Evolutionary conservation across 371 early-diverging fungal species (phyloP).

Genomic region (Capillidium heterosporum): DNA sequence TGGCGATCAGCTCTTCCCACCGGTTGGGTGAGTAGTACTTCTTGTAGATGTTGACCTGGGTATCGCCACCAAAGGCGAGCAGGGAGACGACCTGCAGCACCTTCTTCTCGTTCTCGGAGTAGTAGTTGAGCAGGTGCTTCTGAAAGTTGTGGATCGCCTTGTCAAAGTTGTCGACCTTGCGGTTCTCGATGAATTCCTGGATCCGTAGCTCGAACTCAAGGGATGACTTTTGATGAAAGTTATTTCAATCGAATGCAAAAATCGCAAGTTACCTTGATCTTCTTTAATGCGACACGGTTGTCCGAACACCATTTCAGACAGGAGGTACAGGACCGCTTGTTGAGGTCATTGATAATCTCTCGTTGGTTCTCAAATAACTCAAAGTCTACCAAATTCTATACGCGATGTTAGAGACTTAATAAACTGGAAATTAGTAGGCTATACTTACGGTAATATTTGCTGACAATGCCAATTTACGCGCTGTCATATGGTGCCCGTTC

Average conservation of each 20-base stretch:
- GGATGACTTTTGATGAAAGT: constrained; percentile 36
- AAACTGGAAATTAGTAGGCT: no score
- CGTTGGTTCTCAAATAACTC: constrained; percentile 67
- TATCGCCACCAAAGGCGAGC: constrained; percentile 56
- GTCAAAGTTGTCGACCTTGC: constrained; percentile 28
- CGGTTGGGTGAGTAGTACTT: constrained; percentile 48
- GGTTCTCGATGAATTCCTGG: constrained; percentile 84
- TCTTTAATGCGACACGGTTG: constrained; percentile 65
- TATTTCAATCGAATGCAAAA: not conserved
- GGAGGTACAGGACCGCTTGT: constrained; percentile 55
- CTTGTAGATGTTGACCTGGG: constrained; percentile 59
- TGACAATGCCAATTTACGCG: constrained; percentile 38
- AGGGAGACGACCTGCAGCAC: constrained; percentile 74
- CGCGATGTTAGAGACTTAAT: not conserved
- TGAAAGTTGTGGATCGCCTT: constrained; percentile 73
- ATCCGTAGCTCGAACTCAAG: constrained; percentile 84
- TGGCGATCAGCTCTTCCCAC: constrained; percentile 56
- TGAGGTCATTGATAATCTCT: constrained; percentile 56
- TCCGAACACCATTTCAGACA: constrained; percentile 85
- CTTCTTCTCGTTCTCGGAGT: constrained; percentile 33
- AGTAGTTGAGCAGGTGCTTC: constrained; percentile 54
- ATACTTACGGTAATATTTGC: constrained; percentile 39
- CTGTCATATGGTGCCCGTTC: constrained; percentile 58
- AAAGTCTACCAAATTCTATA: constrained; percentile 70
- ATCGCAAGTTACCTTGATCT: constrained; percentile 31